Evolutionary conservation across 2,329 filamentous ascomycete genomes (phyloP).

Genomic region (Penicillium sp.): DNA sequence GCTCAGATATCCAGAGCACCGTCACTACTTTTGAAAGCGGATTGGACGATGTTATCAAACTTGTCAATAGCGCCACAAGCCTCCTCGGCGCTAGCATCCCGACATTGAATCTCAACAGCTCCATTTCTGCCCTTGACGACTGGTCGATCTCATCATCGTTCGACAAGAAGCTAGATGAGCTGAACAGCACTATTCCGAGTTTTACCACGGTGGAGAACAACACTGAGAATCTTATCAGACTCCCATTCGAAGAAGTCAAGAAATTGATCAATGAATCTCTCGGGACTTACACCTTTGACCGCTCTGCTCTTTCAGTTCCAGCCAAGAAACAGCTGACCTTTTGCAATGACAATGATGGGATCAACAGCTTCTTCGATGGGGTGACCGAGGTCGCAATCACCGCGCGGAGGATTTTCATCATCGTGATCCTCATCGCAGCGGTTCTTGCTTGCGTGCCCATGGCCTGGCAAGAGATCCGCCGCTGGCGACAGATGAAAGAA

Average conservation of each 20-base stretch:
- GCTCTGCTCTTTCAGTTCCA: constrained; percentile 75
- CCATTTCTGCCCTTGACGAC: constrained; percentile 65
- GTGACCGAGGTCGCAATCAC: constrained; percentile 65
- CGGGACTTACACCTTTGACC: constrained; percentile 73
- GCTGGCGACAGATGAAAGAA: constrained; percentile 71
- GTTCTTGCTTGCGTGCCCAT: constrained; percentile 73
- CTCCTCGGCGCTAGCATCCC: constrained; percentile 50
- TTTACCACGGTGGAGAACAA: constrained; percentile 82
- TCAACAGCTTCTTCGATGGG: constrained; percentile 78
- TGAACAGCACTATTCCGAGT: constrained; percentile 77
- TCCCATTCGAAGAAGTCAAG: constrained; percentile 80
- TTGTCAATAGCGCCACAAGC: constrained; percentile 57
- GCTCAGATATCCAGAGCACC: constrained; percentile 44
- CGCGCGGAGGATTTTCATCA: constrained; percentile 72
- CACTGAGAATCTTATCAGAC: constrained; percentile 68
- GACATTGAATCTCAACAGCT: constrained; percentile 62
- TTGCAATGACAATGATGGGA: constrained; percentile 79
- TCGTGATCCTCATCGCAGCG: constrained; percentile 69
- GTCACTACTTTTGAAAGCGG: constrained; percentile 53
- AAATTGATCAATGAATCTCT: constrained; percentile 68
- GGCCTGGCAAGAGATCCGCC: constrained; percentile 74
- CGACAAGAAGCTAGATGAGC: constrained; percentile 64
- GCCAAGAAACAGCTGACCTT: constrained; percentile 79
- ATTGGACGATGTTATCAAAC: constrained; percentile 51
- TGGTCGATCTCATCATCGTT: constrained; percentile 69